Evolutionary conservation across 1,284 basidiomycete species (phyloP), one percentile per base, ranked within the genome.

Genomic region (Veloporphyrellus conicus): DNA sequence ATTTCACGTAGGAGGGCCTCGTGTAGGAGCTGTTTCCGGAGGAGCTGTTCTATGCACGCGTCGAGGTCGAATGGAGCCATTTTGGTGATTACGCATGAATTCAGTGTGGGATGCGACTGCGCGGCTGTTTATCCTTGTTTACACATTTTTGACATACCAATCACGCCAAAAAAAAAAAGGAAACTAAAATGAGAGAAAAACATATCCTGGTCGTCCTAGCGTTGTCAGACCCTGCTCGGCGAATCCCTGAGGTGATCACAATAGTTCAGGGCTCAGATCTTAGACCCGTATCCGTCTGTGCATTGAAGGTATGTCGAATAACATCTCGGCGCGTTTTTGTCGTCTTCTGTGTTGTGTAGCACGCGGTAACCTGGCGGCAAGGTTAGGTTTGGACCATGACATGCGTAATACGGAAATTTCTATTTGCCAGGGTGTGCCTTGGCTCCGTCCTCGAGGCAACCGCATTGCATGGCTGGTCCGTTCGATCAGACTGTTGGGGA

Each of bases 41-140:
- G 80, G 48, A 96, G 76, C 62, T 92, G 89, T 62, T 89, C 77
- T 68, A 97, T 95, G 69, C 92, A 95, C 55, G 89, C 90, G 76
- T 95, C 92, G 66, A 95, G 85, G 76, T 95, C 90, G 76, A 95
- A 93, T 60, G 90, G 88, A 49, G 88, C 86, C 90, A 92, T 92
- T 63, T 50, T 40, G 42, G 43, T 44, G 57, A 56, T 57, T 22
- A 47, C 55, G 38, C 45, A 41, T 15, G 10, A 14, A 20, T 50
- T 27, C 18, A 19, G 37, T 9, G 7, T 12, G 43, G 34, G 35
- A 45, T 44, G 49, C 47, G 42, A 46, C 18, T 27, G 29, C 28
- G 60, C 52, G 56, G 49, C 33, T 60, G 56, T 72, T 76, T 76
- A 66, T 38, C n/a, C 37, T 4, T 74, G 54, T 66, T 74, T 73